These are phyloP conservation scores for Suillus clintonianus DNA, from an alignment of 768 basidiomycete species.

Conservation along the genomic window DNA sequence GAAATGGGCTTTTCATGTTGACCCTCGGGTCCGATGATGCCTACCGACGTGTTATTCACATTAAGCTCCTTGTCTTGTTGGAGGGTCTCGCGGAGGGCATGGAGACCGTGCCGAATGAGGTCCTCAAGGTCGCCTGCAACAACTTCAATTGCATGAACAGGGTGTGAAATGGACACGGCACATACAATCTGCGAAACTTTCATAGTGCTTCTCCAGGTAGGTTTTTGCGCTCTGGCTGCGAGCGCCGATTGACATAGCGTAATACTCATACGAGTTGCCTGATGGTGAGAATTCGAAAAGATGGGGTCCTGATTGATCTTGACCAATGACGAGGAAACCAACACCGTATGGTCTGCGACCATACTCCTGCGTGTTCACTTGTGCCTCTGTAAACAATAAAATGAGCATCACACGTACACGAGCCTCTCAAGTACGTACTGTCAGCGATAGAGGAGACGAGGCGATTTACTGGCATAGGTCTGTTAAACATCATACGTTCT, in stretches of 20 bases:
- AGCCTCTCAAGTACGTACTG: slow-evolving; percentile 55
- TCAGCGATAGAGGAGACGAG: slow-evolving; percentile 94
- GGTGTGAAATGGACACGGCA: slow-evolving; percentile 15
- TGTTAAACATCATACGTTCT: slow-evolving; percentile 92
- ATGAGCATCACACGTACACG: slow-evolving; percentile 5
- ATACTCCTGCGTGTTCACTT: slow-evolving; percentile 98
- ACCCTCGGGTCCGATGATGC: slow-evolving; percentile 80
- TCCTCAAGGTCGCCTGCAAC: slow-evolving; percentile 77
- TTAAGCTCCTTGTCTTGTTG: slow-evolving; percentile 98
- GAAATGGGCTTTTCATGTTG: slow-evolving; percentile 54
- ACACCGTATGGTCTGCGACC: slow-evolving; percentile 97
- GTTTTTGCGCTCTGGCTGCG: slow-evolving; percentile 98
- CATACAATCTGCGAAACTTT: slow-evolving; percentile 84
- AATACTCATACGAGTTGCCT: slow-evolving; percentile 96
- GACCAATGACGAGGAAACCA: slow-evolving; percentile 95
- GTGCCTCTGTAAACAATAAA: slow-evolving; percentile 68
- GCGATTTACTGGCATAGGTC: slow-evolving; percentile 91
- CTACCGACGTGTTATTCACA: slow-evolving; percentile 91
- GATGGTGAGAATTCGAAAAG: slow-evolving; percentile 98
- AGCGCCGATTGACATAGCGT: slow-evolving; percentile 97
- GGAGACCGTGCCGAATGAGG: slow-evolving; percentile 89
- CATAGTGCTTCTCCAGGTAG: slow-evolving; percentile 93
- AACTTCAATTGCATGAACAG: not conserved
- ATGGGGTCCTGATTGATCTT: slow-evolving; percentile 96
- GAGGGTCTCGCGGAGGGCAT: slow-evolving; percentile 93